Evolutionary conservation across 2,329 filamentous ascomycete species (phyloP), one percentile per base, ranked within the genome.

Genomic region (Colletotrichum somersetense): DNA sequence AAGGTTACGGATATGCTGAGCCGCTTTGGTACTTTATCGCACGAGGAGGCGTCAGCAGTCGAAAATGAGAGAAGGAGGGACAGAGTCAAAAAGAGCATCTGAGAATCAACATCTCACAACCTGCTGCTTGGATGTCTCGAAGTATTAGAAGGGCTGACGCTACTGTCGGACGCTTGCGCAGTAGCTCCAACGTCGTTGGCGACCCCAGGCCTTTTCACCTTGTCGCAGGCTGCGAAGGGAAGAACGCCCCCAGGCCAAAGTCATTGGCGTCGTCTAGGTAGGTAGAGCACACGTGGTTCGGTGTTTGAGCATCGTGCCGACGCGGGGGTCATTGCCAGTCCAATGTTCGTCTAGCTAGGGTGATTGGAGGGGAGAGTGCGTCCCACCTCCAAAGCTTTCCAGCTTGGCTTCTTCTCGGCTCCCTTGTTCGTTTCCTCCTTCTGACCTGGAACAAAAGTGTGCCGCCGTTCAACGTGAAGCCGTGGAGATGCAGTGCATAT

Each of bases 171-270:
- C 66, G 69, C 65, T 72, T 69, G 66, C 44, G 53, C 18, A 42
- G 69, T 72, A 69, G 69, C 66, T 72, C 50, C 69, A 72, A 72
- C 69, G 69, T 72, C 66, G 69, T 69, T 59, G 55, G n/a, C 44
- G 63, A 50, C 12, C 55, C 56, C 56, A 62, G 44, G 38, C 35
- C 7, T 38, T 10, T 38, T 38, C 35, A 35, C 58, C 55, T 44
- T 67, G 56, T 55, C 46, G 48, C 20, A 52, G 18, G 44, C 52
- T 53, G 55, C 58, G 50, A 63, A 68, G 66, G 59, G 38, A 68
- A 56, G 4, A 63, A 56, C 5, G 55, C 52, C 20, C 30, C 48
- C 50, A 42, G 33, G 59, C 46, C 44, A 44, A 23, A 35, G 42
- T 52, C 56, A 56, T 66, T 61, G 55, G 30, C 42, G 53, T 66